Base-by-base conservation (phyloP, 192 early-diverging fungal genomes). In the Geosiphon pyriformis region DNA sequence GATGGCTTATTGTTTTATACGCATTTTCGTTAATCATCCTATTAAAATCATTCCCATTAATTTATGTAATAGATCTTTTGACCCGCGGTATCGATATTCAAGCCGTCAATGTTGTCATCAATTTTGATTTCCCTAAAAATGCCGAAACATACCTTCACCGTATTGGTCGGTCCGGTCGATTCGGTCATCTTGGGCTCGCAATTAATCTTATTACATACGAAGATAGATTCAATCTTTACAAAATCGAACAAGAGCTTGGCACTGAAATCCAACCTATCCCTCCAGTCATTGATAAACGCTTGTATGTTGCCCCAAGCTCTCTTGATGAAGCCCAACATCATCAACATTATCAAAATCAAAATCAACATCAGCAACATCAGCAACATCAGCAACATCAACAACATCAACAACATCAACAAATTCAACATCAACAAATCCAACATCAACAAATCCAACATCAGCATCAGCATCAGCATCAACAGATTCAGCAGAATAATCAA, bases 101-200 rank as follows among this genome's bases (percentile, higher is more conserved):
- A 78, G 95, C 95, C 20, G 96, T 99, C 42, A 98, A 98, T 74
- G 95, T 99, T 17, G 96, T 99, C 55, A 98, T 99, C 84, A 98
- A 99, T 85, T 99, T 98, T 87, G 96, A 99, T 78, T 98, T 99
- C 74, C 95, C 95, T 64, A 98, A 98, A 76, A 99, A 98, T 65
- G 92, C 95, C 32, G 96, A 99, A 79, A 99, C 95, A 1, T 99
- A 99, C 74, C 80, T 99, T 37, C 96, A 99, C 79, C 90, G 96
- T 66, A 99, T 99, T 73, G 96, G 96, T 60, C 90, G 96, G 72
- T 94, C 92, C 48, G 96, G 96, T 12, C 88, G 95, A 62, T 99
- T 94, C 73, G 95, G 90, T 49, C 95, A 96, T 76, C 81, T 96
- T 47, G 95, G 95, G 64, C 78, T 98, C 18, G 96, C 96, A 17